A percentile compares a stretch with the other conserved stretches of the same genome.
Conservation (phyloP, 768 basidiomycete genomes). For the Psilocybe tampanensis region DNA sequence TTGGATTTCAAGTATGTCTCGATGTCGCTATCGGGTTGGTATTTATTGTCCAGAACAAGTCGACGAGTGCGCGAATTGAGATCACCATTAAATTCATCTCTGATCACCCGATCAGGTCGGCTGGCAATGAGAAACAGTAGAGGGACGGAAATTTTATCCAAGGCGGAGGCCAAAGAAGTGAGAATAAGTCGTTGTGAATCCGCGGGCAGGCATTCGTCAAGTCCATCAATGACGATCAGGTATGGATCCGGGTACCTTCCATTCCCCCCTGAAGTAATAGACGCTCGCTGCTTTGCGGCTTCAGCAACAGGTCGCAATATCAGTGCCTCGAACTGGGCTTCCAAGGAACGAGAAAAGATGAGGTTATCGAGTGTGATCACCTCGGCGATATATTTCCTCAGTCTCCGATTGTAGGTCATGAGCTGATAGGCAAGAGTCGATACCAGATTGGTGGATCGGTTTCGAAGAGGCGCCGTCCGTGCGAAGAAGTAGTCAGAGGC, state of each 20-base stretch:
- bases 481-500: not conserved
- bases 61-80: not conserved
- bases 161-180: not conserved
- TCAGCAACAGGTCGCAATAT: not conserved
- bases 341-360: not conserved
- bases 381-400: not conserved
- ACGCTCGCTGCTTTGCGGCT: not conserved
- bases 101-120: not conserved
- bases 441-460: not conserved
- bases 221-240: not conserved
- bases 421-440: not conserved
- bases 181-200: not conserved
- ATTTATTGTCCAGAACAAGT: not conserved
- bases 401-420: not conserved
- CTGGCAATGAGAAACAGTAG: constrained; percentile 3
- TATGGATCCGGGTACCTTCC: not conserved
- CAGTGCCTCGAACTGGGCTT: not conserved
- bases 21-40: not conserved
- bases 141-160: not conserved
- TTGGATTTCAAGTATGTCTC: not conserved
- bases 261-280: not conserved
- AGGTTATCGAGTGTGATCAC: not conserved
- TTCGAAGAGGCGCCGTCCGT: not conserved
- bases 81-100: not conserved
- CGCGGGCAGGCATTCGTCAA: not conserved